Conservation (phyloP, 805 yeast species). For the Millerozyma miso region DNA sequence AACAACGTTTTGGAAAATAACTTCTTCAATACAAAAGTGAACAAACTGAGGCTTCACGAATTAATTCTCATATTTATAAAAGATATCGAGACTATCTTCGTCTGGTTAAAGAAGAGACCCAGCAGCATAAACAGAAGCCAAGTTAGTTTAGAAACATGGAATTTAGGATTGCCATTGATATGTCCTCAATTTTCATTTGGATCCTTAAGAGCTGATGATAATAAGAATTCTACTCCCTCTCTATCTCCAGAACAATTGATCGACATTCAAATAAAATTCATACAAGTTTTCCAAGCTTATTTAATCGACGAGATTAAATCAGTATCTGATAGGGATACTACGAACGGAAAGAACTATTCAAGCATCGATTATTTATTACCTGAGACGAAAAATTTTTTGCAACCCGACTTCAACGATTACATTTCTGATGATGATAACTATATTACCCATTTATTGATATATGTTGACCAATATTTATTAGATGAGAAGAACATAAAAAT, state of each 20-base stretch:
- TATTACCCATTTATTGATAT: conserved; percentile 33
- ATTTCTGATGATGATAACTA: conserved; percentile 41
- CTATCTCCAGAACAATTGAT: conserved; percentile 21
- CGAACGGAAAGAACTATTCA: conserved; percentile 11
- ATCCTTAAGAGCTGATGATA: conserved; percentile 1
- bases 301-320: conserved; percentile 25
- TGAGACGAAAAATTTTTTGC: conserved; percentile 10
- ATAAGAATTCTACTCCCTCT: conserved; percentile 7
- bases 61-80: conserved; percentile 27
- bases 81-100: conserved; percentile 29
- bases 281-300: conserved; percentile 34
- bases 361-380: conserved; percentile 8
- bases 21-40: conserved; percentile 4
- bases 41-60: conserved; percentile 11
- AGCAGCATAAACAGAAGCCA: conserved; percentile 39
- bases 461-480: conserved; percentile 29
- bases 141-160: conserved; percentile 43
- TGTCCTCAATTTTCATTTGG: conserved; percentile 17
- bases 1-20: conserved; percentile 25
- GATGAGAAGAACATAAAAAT: conserved; percentile 18
- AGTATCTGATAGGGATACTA: conserved; percentile 7
- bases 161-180: conserved; percentile 31
- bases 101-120: conserved; percentile 25
- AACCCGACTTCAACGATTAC: conserved; percentile 41
- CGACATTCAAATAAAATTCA: conserved; percentile 36